Evolutionary conservation across 169 alveolate species (phyloP).

Genomic region (Fabrea salina): DNA sequence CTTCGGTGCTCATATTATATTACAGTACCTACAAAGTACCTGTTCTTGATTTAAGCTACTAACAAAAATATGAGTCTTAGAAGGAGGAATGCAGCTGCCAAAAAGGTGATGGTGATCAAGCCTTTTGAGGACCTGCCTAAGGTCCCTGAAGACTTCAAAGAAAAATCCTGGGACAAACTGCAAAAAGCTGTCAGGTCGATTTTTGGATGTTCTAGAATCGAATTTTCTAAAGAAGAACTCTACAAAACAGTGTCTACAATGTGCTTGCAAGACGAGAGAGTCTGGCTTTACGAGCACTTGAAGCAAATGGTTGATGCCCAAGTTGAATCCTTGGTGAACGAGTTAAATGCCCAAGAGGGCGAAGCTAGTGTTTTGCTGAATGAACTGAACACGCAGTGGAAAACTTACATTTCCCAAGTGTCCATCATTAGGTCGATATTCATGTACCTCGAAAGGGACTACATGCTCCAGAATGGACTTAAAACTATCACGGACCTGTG

Average conservation of each 20-base stretch:
- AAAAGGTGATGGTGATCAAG: conserved; percentile 34
- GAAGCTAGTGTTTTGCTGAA: background rate
- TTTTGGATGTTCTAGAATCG: background rate
- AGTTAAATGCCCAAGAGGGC: background rate
- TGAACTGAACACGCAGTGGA: background rate
- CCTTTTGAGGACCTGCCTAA: conserved; percentile 29
- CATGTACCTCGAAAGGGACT: conserved; percentile 20
- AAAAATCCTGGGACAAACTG: conserved; percentile 30
- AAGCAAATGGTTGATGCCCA: background rate
- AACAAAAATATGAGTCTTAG: no score
- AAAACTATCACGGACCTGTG: background rate
- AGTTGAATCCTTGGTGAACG: background rate
- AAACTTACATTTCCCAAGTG: background rate
- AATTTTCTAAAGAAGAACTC: conserved; percentile 24
- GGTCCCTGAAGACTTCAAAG: conserved; percentile 30
- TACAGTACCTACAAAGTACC: no score
- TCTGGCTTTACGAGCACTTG: background rate
- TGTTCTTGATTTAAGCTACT: no score
- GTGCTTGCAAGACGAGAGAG: background rate
- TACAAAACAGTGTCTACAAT: conserved; percentile 26
- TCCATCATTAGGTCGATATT: background rate
- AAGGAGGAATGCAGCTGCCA: no score
- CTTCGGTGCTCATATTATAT: conserved; percentile 26
- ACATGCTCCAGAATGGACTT: background rate
- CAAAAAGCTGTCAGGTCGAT: conserved; percentile 21